Evolutionary conservation across 495 filamentous ascomycete genomes (phyloP), one percentile per base, ranked within the genome.

Genomic region (Tuber magnatum): DNA sequence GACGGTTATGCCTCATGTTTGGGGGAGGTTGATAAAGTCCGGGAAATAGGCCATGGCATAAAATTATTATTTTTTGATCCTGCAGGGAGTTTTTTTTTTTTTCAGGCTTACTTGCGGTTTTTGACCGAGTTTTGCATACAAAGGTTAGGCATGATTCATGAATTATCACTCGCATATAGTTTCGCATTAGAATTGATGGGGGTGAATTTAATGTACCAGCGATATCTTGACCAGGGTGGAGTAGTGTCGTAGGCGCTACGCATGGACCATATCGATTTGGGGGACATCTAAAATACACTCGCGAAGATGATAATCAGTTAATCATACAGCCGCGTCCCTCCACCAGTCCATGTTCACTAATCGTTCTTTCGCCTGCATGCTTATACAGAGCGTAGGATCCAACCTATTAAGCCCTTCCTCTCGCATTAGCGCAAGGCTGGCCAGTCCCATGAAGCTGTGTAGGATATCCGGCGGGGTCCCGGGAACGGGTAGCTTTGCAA

Each of bases 371-470:
- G 87, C 85, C 8, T 86, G 82, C 22, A 81, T 80, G 71, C 90
- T 92, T 51, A 92, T 85, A 78, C 92, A 94, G 61, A 94, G 82
- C 10, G 86, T 86, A 18, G 91, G 85, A 83, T 97, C 93, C n/a
- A 93, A 84, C 32, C 80, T 78, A 44, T 86, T 87, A 41, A 94
- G 75, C 0, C 90, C 85, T 72, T 85, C 81, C 86, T 92, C 89
- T 14, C 87, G 87, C 83, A 93, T 87, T 22, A 88, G 87, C 0
- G 89, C 90, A 38, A 99, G 84, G 5, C 90, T 90, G 0, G 93
- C 90, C 51, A 98, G 87, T 5, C 94, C 95, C 72, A 98, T 89
- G 83, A 92, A 97, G 1, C 91, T 92, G 80, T 99, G 95, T 78
- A 97, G 90, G 40, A 97, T 87, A 84, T 99, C 89, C 70, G 95